Evolutionary conservation across 495 filamentous ascomycete species (phyloP).

Genomic region (Rhypophila decipiens): DNA sequence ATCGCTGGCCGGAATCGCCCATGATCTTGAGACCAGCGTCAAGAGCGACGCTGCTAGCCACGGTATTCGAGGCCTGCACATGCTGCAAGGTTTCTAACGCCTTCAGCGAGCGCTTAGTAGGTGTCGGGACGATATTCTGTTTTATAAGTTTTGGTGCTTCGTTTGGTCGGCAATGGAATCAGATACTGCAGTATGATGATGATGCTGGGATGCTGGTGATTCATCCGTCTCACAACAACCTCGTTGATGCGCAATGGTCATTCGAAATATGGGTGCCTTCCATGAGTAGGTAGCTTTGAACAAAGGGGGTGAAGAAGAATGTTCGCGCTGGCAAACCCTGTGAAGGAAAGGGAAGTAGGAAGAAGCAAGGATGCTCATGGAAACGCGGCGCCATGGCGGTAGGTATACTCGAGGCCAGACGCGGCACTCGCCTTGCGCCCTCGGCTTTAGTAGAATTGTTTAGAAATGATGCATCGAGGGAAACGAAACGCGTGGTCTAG

Average conservation of each 20-base stretch:
- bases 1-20: slow-evolving; percentile 21
- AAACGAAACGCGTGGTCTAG: slow-evolving; percentile 10
- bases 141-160: no score
- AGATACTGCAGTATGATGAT: no score
- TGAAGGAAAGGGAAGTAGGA: not conserved
- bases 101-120: not conserved
- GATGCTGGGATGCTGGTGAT: not conserved
- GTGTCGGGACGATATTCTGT: no score
- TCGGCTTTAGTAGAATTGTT: not conserved
- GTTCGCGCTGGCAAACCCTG: not conserved
- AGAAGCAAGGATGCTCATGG: not conserved
- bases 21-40: slow-evolving; percentile 21
- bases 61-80: slow-evolving; percentile 11
- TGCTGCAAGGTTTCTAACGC: slow-evolving; percentile 8
- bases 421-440: not conserved
- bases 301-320: not conserved
- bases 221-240: not conserved
- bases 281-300: not conserved
- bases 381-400: not conserved
- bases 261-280: not conserved
- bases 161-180: not conserved
- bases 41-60: slow-evolving; percentile 23
- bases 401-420: not conserved
- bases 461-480: slow-evolving; percentile 2
- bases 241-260: not conserved